Conservation (phyloP, 345 rosid species). For the Ricinus communis region DNA sequence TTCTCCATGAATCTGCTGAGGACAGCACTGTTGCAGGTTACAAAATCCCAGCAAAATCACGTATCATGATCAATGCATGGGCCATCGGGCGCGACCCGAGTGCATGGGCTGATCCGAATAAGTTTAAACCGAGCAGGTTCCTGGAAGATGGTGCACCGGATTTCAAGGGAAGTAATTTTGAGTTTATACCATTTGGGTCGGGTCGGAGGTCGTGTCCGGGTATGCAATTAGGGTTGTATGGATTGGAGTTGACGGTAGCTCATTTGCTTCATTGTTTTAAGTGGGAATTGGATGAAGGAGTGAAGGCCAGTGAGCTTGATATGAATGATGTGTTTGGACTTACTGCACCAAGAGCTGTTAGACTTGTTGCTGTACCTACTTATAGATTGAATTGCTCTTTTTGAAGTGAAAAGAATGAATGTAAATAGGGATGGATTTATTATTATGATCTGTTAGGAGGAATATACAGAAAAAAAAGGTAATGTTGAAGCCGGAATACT, state of each 20-base stretch:
- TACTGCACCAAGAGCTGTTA: slow-evolving; percentile 43
- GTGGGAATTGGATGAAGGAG: slow-evolving; percentile 44
- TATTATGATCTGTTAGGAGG: too few species aligned
- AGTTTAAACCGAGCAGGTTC: slow-evolving; percentile 37
- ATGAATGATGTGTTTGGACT: slow-evolving; percentile 47
- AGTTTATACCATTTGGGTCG: slow-evolving; percentile 48
- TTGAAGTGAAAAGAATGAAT: neutral
- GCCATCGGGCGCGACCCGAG: slow-evolving; percentile 41
- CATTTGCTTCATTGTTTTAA: slow-evolving; percentile 39
- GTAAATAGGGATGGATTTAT: too few species aligned
- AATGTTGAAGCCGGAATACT: too few species aligned
- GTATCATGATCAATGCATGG: slow-evolving; percentile 46
- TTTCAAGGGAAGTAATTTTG: slow-evolving; percentile 30
- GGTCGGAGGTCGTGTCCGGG: slow-evolving; percentile 46
- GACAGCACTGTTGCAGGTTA: slow-evolving; percentile 31
- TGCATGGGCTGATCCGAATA: slow-evolving; percentile 33
- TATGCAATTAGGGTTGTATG: slow-evolving; percentile 46
- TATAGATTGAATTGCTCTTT: slow-evolving; percentile 13
- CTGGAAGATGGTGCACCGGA: slow-evolving; percentile 31
- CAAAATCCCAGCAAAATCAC: slow-evolving; percentile 31
- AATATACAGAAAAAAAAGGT: too few species aligned
- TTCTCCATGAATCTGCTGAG: slow-evolving; percentile 44
- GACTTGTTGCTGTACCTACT: slow-evolving; percentile 41
- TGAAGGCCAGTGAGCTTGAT: slow-evolving; percentile 36
- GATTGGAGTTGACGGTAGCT: slow-evolving; percentile 35